Evolutionary conservation across 345 rosid species (phyloP).

Genomic region (Eutrema japonicum): DNA sequence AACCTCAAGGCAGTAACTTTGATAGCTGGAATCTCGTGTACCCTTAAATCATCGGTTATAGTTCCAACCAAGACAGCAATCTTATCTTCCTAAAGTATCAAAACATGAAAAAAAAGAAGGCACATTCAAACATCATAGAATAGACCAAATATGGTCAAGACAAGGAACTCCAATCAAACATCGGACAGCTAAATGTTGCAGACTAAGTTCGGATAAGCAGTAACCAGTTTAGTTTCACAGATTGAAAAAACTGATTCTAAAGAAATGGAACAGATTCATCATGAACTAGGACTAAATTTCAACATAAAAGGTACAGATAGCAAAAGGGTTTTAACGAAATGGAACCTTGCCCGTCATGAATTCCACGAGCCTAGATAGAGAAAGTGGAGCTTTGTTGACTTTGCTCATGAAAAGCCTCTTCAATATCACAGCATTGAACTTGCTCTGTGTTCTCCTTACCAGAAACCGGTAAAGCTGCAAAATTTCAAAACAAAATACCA

Average conservation of each 20-base stretch:
- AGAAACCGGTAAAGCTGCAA: slow-evolving; percentile 81
- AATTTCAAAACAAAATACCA: neutral
- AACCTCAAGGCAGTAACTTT: slow-evolving; percentile 89
- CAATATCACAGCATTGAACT: slow-evolving; percentile 88
- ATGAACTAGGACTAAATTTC: neutral
- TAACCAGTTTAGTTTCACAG: neutral
- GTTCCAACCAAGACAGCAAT: slow-evolving; percentile 92
- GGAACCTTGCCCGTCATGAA: slow-evolving; percentile 76
- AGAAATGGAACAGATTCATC: neutral
- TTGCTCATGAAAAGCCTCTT: slow-evolving; percentile 98
- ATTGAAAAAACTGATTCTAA: neutral
- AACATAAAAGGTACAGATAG: neutral
- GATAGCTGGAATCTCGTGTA: slow-evolving; percentile 81
- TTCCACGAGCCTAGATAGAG: slow-evolving; percentile 72
- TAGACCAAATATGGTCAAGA: neutral
- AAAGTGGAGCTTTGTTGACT: slow-evolving; percentile 85
- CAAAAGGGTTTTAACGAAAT: slow-evolving; percentile 10
- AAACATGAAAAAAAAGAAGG: neutral
- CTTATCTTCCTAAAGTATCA: slow-evolving; percentile 60
- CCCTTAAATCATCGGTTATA: slow-evolving; percentile 84
- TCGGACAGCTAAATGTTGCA: neutral
- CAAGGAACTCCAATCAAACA: neutral
- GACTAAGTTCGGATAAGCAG: neutral
- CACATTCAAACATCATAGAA: neutral
- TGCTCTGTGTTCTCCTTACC: slow-evolving; percentile 87